Conservation (phyloP, 768 basidiomycete genomes). For the Termitomyces heimii region DNA sequence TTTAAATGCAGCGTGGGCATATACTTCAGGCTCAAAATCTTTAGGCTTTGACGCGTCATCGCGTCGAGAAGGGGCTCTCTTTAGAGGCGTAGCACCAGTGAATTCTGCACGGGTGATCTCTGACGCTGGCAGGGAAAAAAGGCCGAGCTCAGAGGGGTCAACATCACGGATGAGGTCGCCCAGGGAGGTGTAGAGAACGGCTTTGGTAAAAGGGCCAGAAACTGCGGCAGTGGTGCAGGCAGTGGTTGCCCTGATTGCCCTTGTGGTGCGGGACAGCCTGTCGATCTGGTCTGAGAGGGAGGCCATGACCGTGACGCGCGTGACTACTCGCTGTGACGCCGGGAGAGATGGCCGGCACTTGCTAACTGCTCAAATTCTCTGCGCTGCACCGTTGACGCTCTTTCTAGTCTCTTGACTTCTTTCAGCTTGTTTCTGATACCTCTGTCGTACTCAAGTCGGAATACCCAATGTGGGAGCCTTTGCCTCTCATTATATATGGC, state of each 20-base stretch:
- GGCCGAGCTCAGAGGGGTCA: conserved; percentile 72
- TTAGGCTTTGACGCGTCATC: conserved; percentile 29
- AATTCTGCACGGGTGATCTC: conserved; percentile 62
- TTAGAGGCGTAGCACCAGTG: conserved; percentile 65
- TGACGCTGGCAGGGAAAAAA: conserved; percentile 52
- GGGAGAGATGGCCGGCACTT: not conserved
- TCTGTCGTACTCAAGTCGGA: not conserved
- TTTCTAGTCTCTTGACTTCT: not conserved
- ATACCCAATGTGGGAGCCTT: conserved; percentile 42
- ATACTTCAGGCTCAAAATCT: conserved; percentile 67
- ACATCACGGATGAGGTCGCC: conserved; percentile 78
- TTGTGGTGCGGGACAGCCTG: conserved; percentile 49
- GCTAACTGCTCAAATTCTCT: not conserved
- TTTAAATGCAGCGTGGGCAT: conserved; percentile 69
- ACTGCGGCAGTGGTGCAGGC: conserved; percentile 20
- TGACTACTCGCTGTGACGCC: not conserved
- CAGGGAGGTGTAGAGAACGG: conserved; percentile 56
- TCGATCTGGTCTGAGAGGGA: conserved; percentile 65
- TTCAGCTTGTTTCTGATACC: not conserved
- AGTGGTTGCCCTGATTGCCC: conserved; percentile 44
- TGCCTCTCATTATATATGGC: conserved; percentile 77
- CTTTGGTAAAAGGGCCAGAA: conserved; percentile 51
- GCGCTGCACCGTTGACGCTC: not conserved
- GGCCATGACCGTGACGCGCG: conserved; percentile 30
- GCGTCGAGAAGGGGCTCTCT: conserved; percentile 34